A percentile compares a stretch with the other conserved stretches of the same genome.
Conservation (phyloP, 2,329 filamentous ascomycete species). For the Drechslerella dactyloides region DNA sequence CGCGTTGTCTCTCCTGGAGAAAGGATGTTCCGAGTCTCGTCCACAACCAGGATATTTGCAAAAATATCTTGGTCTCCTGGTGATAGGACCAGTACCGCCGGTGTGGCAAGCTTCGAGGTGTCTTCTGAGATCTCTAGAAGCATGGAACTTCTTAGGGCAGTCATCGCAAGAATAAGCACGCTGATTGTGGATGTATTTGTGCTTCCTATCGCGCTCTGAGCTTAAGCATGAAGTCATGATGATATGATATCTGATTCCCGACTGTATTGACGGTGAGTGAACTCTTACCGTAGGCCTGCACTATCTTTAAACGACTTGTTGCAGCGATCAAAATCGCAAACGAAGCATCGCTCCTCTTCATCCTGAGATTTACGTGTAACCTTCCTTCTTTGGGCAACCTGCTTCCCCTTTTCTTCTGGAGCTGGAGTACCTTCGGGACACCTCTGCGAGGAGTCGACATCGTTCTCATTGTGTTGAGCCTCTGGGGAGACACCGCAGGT, state of each 20-base stretch:
- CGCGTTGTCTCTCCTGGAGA: conserved; percentile 28
- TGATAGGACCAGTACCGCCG: conserved; percentile 12
- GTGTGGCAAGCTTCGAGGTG: conserved; percentile 28
- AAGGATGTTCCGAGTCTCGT: conserved; percentile 1
- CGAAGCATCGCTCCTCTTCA: background rate
- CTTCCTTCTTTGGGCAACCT: background rate
- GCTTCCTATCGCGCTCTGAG: conserved; percentile 18
- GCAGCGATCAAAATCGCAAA: background rate
- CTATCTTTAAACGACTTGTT: background rate
- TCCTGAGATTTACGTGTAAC: background rate
- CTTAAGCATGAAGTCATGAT: too few species aligned
- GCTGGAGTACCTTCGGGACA: too few species aligned
- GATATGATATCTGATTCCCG: too few species aligned
- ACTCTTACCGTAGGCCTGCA: background rate
- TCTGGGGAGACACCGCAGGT: too few species aligned
- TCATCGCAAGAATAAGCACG: conserved; percentile 29
- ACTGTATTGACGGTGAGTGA: background rate
- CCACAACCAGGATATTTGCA: conserved; percentile 15
- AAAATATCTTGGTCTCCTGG: conserved; percentile 9
- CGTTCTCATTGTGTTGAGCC: too few species aligned
- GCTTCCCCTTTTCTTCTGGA: too few species aligned
- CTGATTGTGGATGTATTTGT: conserved; percentile 41
- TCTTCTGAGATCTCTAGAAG: conserved; percentile 33
- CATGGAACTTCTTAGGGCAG: conserved; percentile 32
- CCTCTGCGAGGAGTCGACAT: too few species aligned